Percentiles rank a stretch among this genome's conserved stretches.
Conservation (phyloP, 176 grass and related monocot genomes). For the Carex cristatella region DNA sequence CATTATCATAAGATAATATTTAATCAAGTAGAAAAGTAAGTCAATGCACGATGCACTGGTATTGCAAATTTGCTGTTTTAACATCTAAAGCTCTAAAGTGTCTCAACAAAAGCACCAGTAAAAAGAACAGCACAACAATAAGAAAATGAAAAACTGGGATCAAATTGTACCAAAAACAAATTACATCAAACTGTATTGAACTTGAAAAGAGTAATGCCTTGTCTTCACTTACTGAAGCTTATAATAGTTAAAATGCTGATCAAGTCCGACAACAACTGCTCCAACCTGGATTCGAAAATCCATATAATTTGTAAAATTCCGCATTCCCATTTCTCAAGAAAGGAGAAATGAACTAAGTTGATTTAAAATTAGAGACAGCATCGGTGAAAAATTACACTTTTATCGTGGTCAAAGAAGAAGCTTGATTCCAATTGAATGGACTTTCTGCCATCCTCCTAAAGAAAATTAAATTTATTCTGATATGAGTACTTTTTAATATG, state of each 20-base stretch:
- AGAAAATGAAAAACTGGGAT: neutral
- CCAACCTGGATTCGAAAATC: conserved; percentile 62
- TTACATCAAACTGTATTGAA: conserved; percentile 26
- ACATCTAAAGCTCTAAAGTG: neutral
- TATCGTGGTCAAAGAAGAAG: conserved; percentile 81
- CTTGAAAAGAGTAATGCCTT: conserved; percentile 19
- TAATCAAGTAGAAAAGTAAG: neutral
- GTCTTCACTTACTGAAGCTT: conserved; percentile 69
- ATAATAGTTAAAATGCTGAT: conserved; percentile 96
- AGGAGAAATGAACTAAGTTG: neutral
- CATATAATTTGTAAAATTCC: conserved; percentile 9
- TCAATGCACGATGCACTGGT: neutral
- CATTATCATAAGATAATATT: conserved; percentile 16
- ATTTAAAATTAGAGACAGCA: conserved; percentile 20
- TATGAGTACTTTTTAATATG: neutral
- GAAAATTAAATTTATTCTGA: conserved; percentile 24
- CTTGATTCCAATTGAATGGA: conserved; percentile 57
- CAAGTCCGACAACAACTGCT: conserved; percentile 88
- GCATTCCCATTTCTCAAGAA: neutral
- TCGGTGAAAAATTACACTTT: conserved; percentile 52
- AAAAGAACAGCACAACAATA: neutral
- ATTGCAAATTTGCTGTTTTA: neutral
- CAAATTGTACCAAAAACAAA: conserved; percentile 7
- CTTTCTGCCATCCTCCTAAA: conserved; percentile 84
- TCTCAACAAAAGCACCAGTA: neutral